Conservation (phyloP, 1,284 basidiomycete species). For the Blastosporella zonata region DNA sequence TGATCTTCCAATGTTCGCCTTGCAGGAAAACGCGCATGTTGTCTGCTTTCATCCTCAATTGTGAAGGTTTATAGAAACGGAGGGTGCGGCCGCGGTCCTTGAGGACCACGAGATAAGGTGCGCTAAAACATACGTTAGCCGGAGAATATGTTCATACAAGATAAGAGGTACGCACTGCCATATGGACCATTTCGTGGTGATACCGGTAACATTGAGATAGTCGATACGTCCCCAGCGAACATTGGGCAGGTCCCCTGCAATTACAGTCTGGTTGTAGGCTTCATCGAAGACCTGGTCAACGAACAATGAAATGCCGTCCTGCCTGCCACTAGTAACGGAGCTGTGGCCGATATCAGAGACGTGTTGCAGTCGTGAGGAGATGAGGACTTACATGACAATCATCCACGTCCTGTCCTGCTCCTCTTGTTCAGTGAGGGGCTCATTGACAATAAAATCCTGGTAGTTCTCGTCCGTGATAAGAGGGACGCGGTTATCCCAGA, state of each 20-base stretch:
- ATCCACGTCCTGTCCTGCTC: slow-evolving; percentile 67
- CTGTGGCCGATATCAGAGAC: slow-evolving; percentile 33
- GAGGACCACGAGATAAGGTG: slow-evolving; percentile 63
- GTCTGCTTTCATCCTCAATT: slow-evolving; percentile 56
- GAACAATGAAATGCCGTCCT: slow-evolving; percentile 62
- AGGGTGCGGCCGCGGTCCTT: slow-evolving; percentile 67
- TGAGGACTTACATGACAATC: slow-evolving; percentile 58
- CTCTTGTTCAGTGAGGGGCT: slow-evolving; percentile 59
- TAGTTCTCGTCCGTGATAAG: slow-evolving; percentile 77
- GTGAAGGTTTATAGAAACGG: slow-evolving; percentile 67
- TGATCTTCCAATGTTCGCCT: slow-evolving; percentile 54
- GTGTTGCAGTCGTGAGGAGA: slow-evolving; percentile 1
- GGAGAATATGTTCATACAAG: neutral
- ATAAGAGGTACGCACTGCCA: slow-evolving; percentile 59
- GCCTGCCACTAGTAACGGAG: slow-evolving; percentile 54
- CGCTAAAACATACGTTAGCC: slow-evolving; percentile 38
- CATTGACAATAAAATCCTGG: slow-evolving; percentile 63
- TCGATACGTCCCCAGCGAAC: slow-evolving; percentile 78
- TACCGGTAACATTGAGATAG: slow-evolving; percentile 72
- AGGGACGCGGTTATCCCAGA: slow-evolving; percentile 71
- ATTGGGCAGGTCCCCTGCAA: slow-evolving; percentile 62
- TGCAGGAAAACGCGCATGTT: slow-evolving; percentile 61
- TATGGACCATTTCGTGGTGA: slow-evolving; percentile 78
- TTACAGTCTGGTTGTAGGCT: slow-evolving; percentile 59
- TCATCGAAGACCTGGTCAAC: slow-evolving; percentile 70